Evolutionary conservation across 1,284 basidiomycete genomes (phyloP), one percentile per base, ranked within the genome.

Genomic region (Cerrena zonata): DNA sequence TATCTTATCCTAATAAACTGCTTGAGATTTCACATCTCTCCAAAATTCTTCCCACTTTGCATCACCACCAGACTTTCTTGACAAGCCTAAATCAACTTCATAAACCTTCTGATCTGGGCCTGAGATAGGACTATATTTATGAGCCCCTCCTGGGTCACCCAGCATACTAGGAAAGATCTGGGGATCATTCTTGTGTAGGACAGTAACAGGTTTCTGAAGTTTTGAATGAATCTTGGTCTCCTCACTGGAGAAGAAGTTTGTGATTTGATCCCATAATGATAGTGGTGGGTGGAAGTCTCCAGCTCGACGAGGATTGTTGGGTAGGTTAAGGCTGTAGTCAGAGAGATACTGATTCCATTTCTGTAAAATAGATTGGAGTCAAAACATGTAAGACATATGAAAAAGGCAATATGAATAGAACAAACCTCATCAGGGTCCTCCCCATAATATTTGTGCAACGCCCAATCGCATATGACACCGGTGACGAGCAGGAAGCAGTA

Each of bases 261-360:
- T 34, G 30, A 34, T 34, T 21, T 34, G 19, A 3, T 74, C 70
- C 80, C 80, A 84, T 48, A 78, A 65, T 0, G 78, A 75, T 2
- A 65, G 62, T 11, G 75, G 60, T 4, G 82, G 82, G 23, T 66
- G 63, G 67, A 73, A 76, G 1, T 58, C 61, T 0, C 74, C 74
- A 2, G 69, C 66, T 24, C 72, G 66, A 45, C 65, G 62, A 68
- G 74, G 38, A 19, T 59, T 55, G 50, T 64, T 66, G 5, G 72
- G 73, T 15, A 84, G 72, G 47, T 73, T 74, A 5, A 75, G 61
- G 3, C 77, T 68, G 54, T 84, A 86, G 26, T 77, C 73, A 2
- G 80, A 74, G 15, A 87, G 76, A 55, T 82, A 85, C 15, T 66
- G 69, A 57, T 86, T 82, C 84, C 84, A 87, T 70, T 82, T 81